These are phyloP conservation scores for Apiospora kogelbergensis DNA, from an alignment of 2,329 filamentous ascomycete species.

Conservation along the genomic window DNA sequence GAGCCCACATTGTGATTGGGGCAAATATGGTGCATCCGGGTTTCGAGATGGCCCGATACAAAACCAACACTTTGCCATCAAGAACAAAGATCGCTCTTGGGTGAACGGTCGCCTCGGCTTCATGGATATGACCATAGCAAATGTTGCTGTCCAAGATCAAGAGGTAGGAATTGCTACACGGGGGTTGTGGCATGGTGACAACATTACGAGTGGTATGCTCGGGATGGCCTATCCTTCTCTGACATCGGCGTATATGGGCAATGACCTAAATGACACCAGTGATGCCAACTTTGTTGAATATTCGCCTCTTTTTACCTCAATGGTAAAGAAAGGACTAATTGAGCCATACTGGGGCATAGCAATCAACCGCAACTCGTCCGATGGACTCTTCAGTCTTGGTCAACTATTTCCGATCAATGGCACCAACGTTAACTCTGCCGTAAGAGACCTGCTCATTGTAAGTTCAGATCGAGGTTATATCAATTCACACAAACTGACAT, in stretches of 20 bases:
- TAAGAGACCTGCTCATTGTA: slow-evolving; percentile 46
- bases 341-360: slow-evolving; percentile 49
- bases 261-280: slow-evolving; percentile 34
- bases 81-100: slow-evolving; percentile 49
- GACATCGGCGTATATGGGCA: slow-evolving; percentile 47
- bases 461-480: slow-evolving; percentile 20
- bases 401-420: slow-evolving; percentile 39
- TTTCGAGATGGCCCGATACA: slow-evolving; percentile 41
- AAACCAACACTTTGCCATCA: slow-evolving; percentile 45
- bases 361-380: slow-evolving; percentile 46
- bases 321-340: slow-evolving; percentile 45
- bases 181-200: slow-evolving; percentile 53
- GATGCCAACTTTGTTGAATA: slow-evolving; percentile 42
- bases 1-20: slow-evolving; percentile 39
- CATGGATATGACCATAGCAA: slow-evolving; percentile 46
- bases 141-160: slow-evolving; percentile 43
- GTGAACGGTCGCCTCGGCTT: slow-evolving; percentile 47
- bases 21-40: slow-evolving; percentile 35
- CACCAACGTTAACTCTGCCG: slow-evolving; percentile 24
- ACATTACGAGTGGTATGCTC: slow-evolving; percentile 50
- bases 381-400: slow-evolving; percentile 47
- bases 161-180: slow-evolving; percentile 49
- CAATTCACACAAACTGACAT: not conserved
- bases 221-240: slow-evolving; percentile 52
- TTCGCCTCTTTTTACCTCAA: slow-evolving; percentile 48